Percentiles rank a stretch among this genome's conserved stretches.
These are phyloP conservation scores for Aureobasidium sp. DNA, from an alignment of 2,329 filamentous ascomycete species.

Conservation along the genomic window DNA sequence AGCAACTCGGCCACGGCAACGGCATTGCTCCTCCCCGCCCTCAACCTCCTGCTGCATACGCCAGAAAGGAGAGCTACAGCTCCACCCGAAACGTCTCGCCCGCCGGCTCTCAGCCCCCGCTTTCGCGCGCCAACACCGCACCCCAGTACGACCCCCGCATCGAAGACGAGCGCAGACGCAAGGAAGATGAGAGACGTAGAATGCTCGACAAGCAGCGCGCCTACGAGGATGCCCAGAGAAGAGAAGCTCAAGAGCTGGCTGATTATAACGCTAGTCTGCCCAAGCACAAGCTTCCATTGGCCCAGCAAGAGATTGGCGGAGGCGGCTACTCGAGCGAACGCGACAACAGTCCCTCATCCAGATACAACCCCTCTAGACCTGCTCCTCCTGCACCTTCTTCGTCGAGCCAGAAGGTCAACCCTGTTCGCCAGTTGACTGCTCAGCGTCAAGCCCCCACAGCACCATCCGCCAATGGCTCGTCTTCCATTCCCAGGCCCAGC, in stretches of 20 bases:
- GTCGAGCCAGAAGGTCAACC: conserved; percentile 56
- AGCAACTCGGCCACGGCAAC: conserved; percentile 42
- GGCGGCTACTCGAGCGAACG: conserved; percentile 39
- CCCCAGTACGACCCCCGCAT: conserved; percentile 27
- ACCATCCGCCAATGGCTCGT: conserved; percentile 39
- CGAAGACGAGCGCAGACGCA: conserved; percentile 34
- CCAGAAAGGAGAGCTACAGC: conserved; percentile 40
- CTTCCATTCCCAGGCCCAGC: conserved; percentile 12
- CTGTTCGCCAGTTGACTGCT: conserved; percentile 52
- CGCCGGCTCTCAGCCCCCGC: conserved; percentile 15
- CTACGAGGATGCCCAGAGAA: conserved; percentile 39
- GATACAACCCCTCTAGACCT: conserved; percentile 80
- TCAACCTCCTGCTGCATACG: conserved; percentile 35
- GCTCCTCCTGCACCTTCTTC: conserved; percentile 50
- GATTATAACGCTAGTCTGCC: conserved; percentile 86
- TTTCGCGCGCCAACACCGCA: conserved; percentile 24
- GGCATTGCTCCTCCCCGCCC: conserved; percentile 45
- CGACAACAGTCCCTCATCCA: conserved; percentile 47
- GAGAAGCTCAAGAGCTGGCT: conserved; percentile 62
- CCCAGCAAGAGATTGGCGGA: conserved; percentile 83
- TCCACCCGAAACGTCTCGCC: conserved; percentile 14
- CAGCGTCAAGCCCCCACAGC: conserved; percentile 79
- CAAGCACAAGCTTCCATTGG: conserved; percentile 69
- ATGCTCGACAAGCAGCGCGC: conserved; percentile 33
- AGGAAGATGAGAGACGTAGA: conserved; percentile 34